A percentile compares a stretch with the other conserved stretches of the same genome.
phyloP scores from a whole-genome alignment of 2,329 filamentous ascomycete genomes.

The Aspergillaceae sp. region DNA sequence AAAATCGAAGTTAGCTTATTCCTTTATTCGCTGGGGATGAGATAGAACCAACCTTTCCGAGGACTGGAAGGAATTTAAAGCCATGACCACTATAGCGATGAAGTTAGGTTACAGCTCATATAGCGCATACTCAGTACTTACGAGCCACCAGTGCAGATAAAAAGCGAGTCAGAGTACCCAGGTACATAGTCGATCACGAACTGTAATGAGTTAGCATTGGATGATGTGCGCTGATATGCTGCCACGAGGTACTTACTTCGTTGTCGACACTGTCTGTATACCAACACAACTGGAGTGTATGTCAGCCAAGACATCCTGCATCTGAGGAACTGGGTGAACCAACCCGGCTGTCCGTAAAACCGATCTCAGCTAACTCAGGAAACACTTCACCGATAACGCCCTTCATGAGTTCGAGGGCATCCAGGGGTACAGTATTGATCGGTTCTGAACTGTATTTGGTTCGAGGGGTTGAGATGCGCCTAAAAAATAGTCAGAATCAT shows the following conservation, averaged over 20 bases:
- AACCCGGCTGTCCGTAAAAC: conserved; percentile 13
- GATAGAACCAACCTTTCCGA: conserved; percentile 13
- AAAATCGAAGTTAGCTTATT: background rate
- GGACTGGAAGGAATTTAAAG: conserved; percentile 24
- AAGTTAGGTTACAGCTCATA: background rate
- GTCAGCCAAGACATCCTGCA: background rate
- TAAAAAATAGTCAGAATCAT: background rate
- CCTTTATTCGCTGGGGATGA: background rate
- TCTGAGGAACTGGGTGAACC: background rate
- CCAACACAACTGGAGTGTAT: conserved; percentile 10
- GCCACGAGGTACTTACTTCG: conserved; percentile 1
- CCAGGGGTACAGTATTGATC: conserved; percentile 16
- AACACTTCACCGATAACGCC: conserved; percentile 12
- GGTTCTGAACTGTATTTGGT: conserved; percentile 15
- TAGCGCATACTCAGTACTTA: conserved; percentile 1
- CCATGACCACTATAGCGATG: conserved; percentile 15
- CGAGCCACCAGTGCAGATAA: conserved; percentile 19
- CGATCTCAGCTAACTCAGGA: conserved; percentile 16
- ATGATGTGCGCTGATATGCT: background rate
- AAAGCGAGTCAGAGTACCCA: conserved; percentile 13
- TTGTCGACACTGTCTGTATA: conserved; percentile 17
- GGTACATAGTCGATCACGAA: conserved; percentile 18
- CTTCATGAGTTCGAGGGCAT: conserved; percentile 17
- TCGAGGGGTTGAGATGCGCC: conserved; percentile 12
- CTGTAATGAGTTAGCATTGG: conserved; percentile 1